These are phyloP conservation scores for Fusarium poae DNA, from an alignment of 2,329 filamentous ascomycete genomes.

Conservation along the genomic window DNA sequence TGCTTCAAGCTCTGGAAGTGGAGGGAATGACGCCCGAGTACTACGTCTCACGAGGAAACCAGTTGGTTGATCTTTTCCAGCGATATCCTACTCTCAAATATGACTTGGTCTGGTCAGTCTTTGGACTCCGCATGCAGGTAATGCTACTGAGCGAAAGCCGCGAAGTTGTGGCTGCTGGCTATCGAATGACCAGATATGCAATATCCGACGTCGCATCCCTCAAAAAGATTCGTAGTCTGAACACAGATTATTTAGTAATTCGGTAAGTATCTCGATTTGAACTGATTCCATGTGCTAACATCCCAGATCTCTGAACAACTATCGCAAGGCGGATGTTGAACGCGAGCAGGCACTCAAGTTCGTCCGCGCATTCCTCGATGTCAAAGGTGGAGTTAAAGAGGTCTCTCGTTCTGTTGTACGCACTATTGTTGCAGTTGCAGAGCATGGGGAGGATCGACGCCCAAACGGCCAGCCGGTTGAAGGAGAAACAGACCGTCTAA, in stretches of 20 bases:
- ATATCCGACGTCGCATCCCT: conserved; percentile 93
- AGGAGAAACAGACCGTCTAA: conserved; percentile 84
- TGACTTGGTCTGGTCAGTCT: conserved; percentile 95
- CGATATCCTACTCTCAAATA: conserved; percentile 94
- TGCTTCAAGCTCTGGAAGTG: conserved; percentile 88
- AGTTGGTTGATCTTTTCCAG: conserved; percentile 95
- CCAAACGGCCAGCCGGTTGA: conserved; percentile 76
- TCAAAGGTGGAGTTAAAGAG: conserved; percentile 91
- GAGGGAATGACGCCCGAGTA: conserved; percentile 92
- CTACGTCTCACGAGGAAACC: conserved; percentile 93
- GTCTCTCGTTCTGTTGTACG: conserved; percentile 88
- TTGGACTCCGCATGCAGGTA: conserved; percentile 91
- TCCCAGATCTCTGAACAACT: conserved; percentile 84
- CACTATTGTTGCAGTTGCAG: conserved; percentile 90
- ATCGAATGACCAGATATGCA: conserved; percentile 91
- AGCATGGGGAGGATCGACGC: conserved; percentile 88
- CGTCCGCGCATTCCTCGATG: conserved; percentile 92
- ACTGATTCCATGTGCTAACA: conserved; percentile 23
- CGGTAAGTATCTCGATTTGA: conserved; percentile 50
- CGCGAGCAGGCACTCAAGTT: conserved; percentile 98
- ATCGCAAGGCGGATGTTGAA: conserved; percentile 96
- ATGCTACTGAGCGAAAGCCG: conserved; percentile 96
- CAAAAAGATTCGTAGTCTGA: conserved; percentile 85
- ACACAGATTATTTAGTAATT: conserved; percentile 93
- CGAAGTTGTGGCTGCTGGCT: conserved; percentile 95